phyloP scores from a whole-genome alignment of 176 grass and related monocot genomes.

The Typha latifolia region DNA sequence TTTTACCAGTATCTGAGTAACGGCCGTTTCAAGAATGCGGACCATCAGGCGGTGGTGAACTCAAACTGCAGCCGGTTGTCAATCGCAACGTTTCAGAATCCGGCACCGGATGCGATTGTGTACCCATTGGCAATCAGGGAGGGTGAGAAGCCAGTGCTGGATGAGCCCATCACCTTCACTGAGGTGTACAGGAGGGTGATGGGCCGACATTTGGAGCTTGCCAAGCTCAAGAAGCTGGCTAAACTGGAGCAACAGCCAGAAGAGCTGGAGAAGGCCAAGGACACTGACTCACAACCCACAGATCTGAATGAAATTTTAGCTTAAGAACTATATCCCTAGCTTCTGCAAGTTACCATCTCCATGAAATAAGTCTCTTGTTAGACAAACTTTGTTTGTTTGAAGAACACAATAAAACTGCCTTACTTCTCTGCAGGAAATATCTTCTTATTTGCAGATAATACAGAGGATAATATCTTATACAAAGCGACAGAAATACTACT shows the following conservation, averaged over 20 bases:
- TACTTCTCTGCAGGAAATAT: no score
- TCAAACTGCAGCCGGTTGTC: constrained; percentile 57
- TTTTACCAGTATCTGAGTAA: constrained; percentile 68
- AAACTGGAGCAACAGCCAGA: constrained; percentile 23
- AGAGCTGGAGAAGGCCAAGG: constrained; percentile 12
- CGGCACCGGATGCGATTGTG: constrained; percentile 59
- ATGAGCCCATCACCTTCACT: constrained; percentile 62
- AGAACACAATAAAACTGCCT: no score
- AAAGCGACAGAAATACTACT: no score
- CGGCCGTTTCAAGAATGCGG: constrained; percentile 84
- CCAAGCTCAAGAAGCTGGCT: constrained; percentile 72
- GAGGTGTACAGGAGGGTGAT: constrained; percentile 96
- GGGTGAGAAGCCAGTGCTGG: constrained; percentile 60
- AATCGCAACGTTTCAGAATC: constrained; percentile 90
- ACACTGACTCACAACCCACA: constrained; percentile 20
- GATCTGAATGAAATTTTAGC: constrained; percentile 50
- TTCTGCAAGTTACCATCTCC: no score
- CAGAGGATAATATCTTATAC: no score
- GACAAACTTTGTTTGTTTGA: no score
- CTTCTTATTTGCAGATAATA: no score
- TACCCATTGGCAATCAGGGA: constrained; percentile 73
- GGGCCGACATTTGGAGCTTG: constrained; percentile 53
- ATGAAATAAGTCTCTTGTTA: no score
- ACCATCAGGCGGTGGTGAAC: constrained; percentile 94
- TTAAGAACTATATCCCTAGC: constrained; percentile 8